phyloP scores from a whole-genome alignment of 805 yeast species.

The Wickerhamomyces hampshirensis region DNA sequence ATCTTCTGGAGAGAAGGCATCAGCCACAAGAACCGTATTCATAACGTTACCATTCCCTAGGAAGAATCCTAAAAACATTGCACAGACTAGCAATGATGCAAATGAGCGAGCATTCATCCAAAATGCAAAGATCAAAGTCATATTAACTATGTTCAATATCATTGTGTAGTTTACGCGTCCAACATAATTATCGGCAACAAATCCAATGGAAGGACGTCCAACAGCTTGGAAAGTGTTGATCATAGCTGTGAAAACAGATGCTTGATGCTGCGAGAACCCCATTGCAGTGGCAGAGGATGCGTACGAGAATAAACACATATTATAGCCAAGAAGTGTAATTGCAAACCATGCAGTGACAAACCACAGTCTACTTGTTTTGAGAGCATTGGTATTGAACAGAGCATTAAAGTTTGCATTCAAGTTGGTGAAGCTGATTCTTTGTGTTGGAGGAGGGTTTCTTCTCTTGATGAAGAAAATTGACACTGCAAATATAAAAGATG shows the following conservation, averaged over 20 bases:
- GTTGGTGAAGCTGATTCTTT: conserved; percentile 5
- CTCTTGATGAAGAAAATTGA: conserved; percentile 35
- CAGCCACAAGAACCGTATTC: conserved; percentile 38
- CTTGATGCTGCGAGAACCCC: conserved; percentile 44
- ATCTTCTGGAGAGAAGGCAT: conserved; percentile 30
- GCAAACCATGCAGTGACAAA: conserved; percentile 34
- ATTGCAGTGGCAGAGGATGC: conserved; percentile 42
- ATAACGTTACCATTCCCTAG: conserved; percentile 43
- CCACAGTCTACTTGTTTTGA: conserved; percentile 27
- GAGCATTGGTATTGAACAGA: conserved; percentile 31
- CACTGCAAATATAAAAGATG: conserved; percentile 31
- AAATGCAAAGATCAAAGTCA: conserved; percentile 36
- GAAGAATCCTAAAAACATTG: conserved; percentile 37
- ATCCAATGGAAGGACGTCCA: conserved; percentile 47
- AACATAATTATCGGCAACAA: conserved; percentile 34
- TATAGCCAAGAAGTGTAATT: conserved; percentile 36
- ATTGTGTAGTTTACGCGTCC: conserved; percentile 45
- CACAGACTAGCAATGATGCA: conserved; percentile 34
- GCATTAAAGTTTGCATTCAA: conserved; percentile 20
- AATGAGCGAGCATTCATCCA: conserved; percentile 43
- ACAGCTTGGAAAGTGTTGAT: conserved; percentile 43
- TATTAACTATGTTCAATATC: conserved; percentile 28
- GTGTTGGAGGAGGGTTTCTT: conserved; percentile 23
- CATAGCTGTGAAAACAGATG: conserved; percentile 40
- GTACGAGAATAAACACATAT: conserved; percentile 39